These are phyloP conservation scores for Pisolithus thermaeus DNA, from an alignment of 1,284 basidiomycete species.

Conservation along the genomic window DNA sequence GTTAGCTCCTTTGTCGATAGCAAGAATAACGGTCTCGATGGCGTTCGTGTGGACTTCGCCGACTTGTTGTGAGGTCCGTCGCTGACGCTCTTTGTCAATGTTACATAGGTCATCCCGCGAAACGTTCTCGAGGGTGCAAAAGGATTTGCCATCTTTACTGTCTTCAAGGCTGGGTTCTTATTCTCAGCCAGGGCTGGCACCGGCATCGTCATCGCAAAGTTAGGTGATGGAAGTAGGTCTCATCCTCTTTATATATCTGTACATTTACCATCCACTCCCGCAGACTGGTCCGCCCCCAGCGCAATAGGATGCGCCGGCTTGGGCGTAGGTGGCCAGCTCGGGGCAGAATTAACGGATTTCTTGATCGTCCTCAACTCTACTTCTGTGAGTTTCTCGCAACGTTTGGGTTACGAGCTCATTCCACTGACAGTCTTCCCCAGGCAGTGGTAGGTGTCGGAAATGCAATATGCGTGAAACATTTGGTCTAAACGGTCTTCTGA, in stretches of 20 bases:
- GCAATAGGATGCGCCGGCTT: constrained; percentile 95
- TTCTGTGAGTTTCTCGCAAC: constrained; percentile 44
- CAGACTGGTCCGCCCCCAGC: constrained; percentile 90
- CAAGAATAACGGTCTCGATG: constrained; percentile 68
- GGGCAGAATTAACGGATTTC: constrained; percentile 93
- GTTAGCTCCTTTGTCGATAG: constrained; percentile 71
- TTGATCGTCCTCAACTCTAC: constrained; percentile 85
- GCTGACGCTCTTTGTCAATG: neutral
- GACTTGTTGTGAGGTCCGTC: neutral
- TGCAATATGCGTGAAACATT: neutral
- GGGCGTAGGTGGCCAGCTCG: constrained; percentile 81
- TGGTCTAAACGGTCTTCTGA: constrained; percentile 6
- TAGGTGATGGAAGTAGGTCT: constrained; percentile 76
- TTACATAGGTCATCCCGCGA: constrained; percentile 54
- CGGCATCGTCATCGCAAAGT: constrained; percentile 86
- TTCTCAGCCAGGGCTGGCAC: constrained; percentile 81
- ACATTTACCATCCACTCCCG: neutral
- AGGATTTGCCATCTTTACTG: constrained; percentile 81
- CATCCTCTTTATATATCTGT: neutral
- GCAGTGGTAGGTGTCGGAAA: constrained; percentile 48
- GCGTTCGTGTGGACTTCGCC: constrained; percentile 28
- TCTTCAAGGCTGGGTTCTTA: constrained; percentile 75
- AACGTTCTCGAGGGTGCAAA: constrained; percentile 67
- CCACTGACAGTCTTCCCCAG: constrained; percentile 27
- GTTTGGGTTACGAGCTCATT: constrained; percentile 9